These are phyloP conservation scores for Primulina tabacum DNA, from an alignment of 257 asterid genomes.

Conservation along the genomic window DNA sequence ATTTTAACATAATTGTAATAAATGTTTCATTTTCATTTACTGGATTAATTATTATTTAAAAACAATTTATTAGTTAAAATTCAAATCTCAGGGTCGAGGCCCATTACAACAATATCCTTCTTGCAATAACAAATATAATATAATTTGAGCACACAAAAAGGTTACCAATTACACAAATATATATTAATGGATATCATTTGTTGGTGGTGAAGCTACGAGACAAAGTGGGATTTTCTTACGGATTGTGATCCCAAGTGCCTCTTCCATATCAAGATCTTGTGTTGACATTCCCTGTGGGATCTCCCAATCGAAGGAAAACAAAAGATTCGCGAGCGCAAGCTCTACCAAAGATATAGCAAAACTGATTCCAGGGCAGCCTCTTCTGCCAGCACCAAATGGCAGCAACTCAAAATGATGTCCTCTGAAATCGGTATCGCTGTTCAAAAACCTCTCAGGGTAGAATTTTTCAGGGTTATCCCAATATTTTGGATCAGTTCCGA, in stretches of 20 bases:
- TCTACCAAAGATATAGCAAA: constrained; percentile 7
- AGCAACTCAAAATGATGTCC: constrained; percentile 22
- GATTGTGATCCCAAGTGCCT: constrained; percentile 26
- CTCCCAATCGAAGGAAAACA: constrained; percentile 22
- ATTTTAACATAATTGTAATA: too few species aligned
- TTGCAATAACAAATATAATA: too few species aligned
- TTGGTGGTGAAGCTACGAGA: too few species aligned
- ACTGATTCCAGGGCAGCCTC: too few species aligned
- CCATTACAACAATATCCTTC: too few species aligned
- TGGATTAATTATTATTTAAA: too few species aligned
- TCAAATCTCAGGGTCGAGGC: too few species aligned
- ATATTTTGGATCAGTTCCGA: background rate
- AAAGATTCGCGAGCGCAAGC: constrained; percentile 26
- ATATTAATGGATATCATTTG: too few species aligned
- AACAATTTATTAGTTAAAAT: too few species aligned
- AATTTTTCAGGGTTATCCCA: constrained; percentile 21
- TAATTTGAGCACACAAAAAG: too few species aligned
- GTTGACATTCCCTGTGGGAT: constrained; percentile 18
- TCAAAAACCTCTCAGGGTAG: constrained; percentile 27
- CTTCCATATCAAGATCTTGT: constrained; percentile 29
- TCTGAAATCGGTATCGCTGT: constrained; percentile 15
- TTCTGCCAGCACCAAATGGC: constrained; percentile 29
- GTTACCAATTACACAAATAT: too few species aligned
- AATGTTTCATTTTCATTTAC: too few species aligned
- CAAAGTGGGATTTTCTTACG: constrained; percentile 21